Evolutionary conservation across 345 rosid species (phyloP).

Genomic region (Salix udensis): DNA sequence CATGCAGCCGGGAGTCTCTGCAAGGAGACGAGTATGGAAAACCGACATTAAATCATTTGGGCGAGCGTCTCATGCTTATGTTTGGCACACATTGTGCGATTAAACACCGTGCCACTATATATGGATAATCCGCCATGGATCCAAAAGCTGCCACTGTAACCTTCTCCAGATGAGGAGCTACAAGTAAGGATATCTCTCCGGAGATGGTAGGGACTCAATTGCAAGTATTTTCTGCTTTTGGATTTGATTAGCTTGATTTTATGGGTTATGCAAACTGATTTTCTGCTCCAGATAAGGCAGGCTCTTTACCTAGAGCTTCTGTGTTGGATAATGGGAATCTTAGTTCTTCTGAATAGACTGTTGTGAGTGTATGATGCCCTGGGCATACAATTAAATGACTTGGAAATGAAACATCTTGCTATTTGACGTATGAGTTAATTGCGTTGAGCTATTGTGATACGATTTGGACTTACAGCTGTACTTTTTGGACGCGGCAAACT

Average conservation of each 20-base stretch:
- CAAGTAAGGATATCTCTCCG: too few relatives aligned
- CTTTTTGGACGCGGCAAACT: neutral
- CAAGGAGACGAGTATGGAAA: neutral
- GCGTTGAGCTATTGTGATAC: neutral
- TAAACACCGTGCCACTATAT: conserved; percentile 2
- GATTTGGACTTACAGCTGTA: neutral
- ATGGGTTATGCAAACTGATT: too few relatives aligned
- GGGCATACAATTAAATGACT: too few relatives aligned
- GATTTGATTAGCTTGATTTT: too few relatives aligned
- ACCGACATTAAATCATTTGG: neutral
- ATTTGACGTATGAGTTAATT: neutral
- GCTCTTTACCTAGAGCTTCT: too few relatives aligned
- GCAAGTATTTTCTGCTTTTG: too few relatives aligned
- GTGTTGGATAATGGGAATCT: too few relatives aligned
- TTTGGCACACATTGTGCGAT: conserved; percentile 14
- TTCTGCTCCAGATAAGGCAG: too few relatives aligned
- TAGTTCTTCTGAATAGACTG: too few relatives aligned
- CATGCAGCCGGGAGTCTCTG: too few relatives aligned
- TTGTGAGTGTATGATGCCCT: too few relatives aligned
- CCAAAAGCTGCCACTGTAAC: neutral
- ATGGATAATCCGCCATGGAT: conserved; percentile 15
- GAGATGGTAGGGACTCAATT: too few relatives aligned
- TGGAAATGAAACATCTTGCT: neutral
- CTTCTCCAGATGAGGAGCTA: neutral
- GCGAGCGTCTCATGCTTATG: conserved; percentile 15